A percentile compares a stretch with the other conserved stretches of the same genome.
phyloP scores from a whole-genome alignment of 768 basidiomycete genomes.

The Trametes coccinea region DNA sequence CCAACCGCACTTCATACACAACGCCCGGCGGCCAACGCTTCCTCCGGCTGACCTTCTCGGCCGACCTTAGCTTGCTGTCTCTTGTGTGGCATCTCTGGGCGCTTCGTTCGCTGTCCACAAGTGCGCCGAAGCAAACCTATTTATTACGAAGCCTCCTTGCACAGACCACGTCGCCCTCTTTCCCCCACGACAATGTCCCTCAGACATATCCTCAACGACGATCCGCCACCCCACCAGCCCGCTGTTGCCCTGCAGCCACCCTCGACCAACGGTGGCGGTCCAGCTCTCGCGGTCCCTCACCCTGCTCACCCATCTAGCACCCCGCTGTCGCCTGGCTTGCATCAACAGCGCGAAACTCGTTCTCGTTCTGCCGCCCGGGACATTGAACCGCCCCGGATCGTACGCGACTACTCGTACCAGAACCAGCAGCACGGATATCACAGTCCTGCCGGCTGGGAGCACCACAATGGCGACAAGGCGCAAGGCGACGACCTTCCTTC shows the following conservation, averaged over 20 bases:
- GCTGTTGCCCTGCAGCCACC: slow-evolving; percentile 38
- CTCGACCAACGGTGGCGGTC: slow-evolving; percentile 28
- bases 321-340: slow-evolving; percentile 21
- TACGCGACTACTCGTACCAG: slow-evolving; percentile 40
- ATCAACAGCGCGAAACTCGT: slow-evolving; percentile 22
- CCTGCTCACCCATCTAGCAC: slow-evolving; percentile 26
- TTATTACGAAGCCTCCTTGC: slow-evolving; percentile 17
- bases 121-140: slow-evolving; percentile 24
- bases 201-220: slow-evolving; percentile 78
- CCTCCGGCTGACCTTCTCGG: neutral
- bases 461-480: slow-evolving; percentile 38
- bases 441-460: slow-evolving; percentile 42
- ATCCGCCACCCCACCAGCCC: slow-evolving; percentile 34
- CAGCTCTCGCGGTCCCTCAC: slow-evolving; percentile 10
- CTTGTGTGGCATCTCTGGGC: slow-evolving; percentile 21
- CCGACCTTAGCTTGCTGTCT: slow-evolving; percentile 19
- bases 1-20: slow-evolving; percentile 3
- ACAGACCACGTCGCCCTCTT: slow-evolving; percentile 17
- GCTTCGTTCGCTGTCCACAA: slow-evolving; percentile 23
- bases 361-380: slow-evolving; percentile 26
- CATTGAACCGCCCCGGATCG: slow-evolving; percentile 32
- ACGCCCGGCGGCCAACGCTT: slow-evolving; percentile 10
- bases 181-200: slow-evolving; percentile 59
- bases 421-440: slow-evolving; percentile 42
- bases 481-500: slow-evolving; percentile 41